phyloP scores from a whole-genome alignment of 106 monocot species.

The Dendrobium chrysotoxum region DNA sequence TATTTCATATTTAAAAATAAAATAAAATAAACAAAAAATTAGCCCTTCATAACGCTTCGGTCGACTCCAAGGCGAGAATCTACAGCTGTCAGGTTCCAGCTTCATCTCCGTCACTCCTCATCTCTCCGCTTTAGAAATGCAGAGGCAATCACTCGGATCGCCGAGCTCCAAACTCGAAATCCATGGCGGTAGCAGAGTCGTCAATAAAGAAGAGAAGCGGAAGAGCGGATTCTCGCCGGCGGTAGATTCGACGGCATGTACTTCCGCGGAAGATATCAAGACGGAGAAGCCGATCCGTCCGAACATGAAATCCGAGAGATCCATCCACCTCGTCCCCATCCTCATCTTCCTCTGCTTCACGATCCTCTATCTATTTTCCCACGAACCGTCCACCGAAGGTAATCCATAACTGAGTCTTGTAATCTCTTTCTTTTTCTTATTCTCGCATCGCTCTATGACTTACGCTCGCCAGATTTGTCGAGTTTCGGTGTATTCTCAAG shows the following conservation, averaged over 20 bases:
- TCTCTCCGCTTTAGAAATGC: constrained; percentile 12
- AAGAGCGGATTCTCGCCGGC: neutral
- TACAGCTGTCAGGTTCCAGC: neutral
- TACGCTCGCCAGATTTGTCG: constrained; percentile 10
- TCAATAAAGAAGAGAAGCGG: constrained; percentile 2
- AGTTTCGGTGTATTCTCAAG: neutral
- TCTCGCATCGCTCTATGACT: neutral
- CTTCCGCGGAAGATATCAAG: constrained; percentile 6
- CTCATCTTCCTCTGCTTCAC: constrained; percentile 35
- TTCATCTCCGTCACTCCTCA: neutral
- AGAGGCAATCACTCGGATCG: constrained; percentile 35
- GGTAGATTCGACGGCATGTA: neutral
- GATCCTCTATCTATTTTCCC: constrained; percentile 32
- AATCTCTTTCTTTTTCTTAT: neutral
- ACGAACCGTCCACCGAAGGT: constrained; percentile 24
- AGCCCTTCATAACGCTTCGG: neutral
- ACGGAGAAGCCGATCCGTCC: constrained; percentile 18
- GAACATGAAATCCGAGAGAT: constrained; percentile 13
- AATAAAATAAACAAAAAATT: neutral
- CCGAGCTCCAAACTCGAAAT: constrained; percentile 12
- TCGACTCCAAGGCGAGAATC: neutral
- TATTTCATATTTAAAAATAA: neutral
- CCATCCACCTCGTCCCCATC: constrained; percentile 34
- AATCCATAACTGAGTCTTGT: too few species aligned
- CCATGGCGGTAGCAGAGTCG: neutral